Percentiles rank a stretch among this genome's conserved stretches.
These are phyloP conservation scores for Lyophyllum shimeji DNA, from an alignment of 768 basidiomycete species.

Conservation along the genomic window DNA sequence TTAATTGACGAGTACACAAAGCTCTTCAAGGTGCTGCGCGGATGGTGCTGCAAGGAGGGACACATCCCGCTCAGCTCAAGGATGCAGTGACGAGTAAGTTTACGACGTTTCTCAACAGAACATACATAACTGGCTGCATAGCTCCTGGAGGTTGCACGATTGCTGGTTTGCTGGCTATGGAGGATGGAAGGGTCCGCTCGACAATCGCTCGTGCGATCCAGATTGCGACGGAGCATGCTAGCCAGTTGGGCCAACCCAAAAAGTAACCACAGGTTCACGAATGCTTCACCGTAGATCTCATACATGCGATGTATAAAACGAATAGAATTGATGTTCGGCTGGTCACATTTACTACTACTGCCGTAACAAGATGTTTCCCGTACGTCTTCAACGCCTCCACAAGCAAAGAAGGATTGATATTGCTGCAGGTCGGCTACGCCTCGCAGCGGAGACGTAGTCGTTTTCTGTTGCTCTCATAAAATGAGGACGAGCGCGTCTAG, in stretches of 20 bases:
- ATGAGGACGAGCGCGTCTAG: slow-evolving; percentile 88
- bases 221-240: slow-evolving; percentile 86
- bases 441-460: slow-evolving; percentile 21
- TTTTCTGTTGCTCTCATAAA: slow-evolving; percentile 88
- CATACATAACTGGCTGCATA: slow-evolving; percentile 25
- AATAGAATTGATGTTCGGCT: neutral
- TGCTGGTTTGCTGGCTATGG: slow-evolving; percentile 91
- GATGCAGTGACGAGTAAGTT: slow-evolving; percentile 93
- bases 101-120: neutral
- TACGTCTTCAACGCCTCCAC: slow-evolving; percentile 34
- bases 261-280: too few species aligned
- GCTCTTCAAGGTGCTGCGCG: slow-evolving; percentile 95
- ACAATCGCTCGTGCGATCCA: slow-evolving; percentile 96
- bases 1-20: slow-evolving; percentile 30
- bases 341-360: neutral
- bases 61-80: slow-evolving; percentile 95
- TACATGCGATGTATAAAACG: neutral
- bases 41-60: slow-evolving; percentile 87
- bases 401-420: slow-evolving; percentile 31
- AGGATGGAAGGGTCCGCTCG: slow-evolving; percentile 90
- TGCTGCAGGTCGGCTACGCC: slow-evolving; percentile 30
- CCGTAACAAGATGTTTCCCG: slow-evolving; percentile 22
- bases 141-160: slow-evolving; percentile 99
- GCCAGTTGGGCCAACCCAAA: slow-evolving; percentile 76
- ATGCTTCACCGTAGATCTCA: too few species aligned